Evolutionary conservation across 176 grass and related monocot species (phyloP), one percentile per base, ranked within the genome.

Genomic region (Metroxylon sagu): DNA sequence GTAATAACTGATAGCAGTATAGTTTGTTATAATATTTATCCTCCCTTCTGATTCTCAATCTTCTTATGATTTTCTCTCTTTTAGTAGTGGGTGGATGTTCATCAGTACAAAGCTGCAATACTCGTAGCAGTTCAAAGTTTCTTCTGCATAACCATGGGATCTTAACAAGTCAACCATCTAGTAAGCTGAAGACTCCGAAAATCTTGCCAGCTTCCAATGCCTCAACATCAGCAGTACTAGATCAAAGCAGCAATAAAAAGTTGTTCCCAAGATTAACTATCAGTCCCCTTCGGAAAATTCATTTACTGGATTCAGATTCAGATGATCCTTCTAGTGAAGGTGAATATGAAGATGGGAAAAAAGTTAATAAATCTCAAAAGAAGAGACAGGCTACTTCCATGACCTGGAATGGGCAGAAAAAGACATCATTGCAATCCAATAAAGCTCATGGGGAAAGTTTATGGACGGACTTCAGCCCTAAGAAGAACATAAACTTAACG

Each of bases 201-300:
- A 29, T 55, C 54, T 60, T 72, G 62, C 75, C 63, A 17, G 56
- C 39, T 23, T 65, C 74, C 54, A 64, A 51, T 55, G 68, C 52
- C 58, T 71, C 69, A 31, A 69, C 61, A 76, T 85, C 78, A 27
- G 75, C 71, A 66, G 58, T 80, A 64, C 68, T 87, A 55, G 86
- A 96, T 71, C 82, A 85, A 87, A 75, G 77, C 60, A 59, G 79
- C 62, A 70, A 71, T 54, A 96, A 80, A 63, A 90, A 87, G 72
- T 29, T 87, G 50, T 68, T 87, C 28, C 80, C 83, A 39, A 87
- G 74, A 66, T 66, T 84, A 57, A 82, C 71, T 48, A 55, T 84
- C 65, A 90, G 83, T 30, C 92, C 87, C 3, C 52, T 96, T 28
- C 81, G 92, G 35, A 96, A 88, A 77, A 87, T 96, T 19, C 64